Evolutionary conservation across 768 basidiomycete species (phyloP), one percentile per base, ranked within the genome.

Genomic region (Lactifluus echinatus): DNA sequence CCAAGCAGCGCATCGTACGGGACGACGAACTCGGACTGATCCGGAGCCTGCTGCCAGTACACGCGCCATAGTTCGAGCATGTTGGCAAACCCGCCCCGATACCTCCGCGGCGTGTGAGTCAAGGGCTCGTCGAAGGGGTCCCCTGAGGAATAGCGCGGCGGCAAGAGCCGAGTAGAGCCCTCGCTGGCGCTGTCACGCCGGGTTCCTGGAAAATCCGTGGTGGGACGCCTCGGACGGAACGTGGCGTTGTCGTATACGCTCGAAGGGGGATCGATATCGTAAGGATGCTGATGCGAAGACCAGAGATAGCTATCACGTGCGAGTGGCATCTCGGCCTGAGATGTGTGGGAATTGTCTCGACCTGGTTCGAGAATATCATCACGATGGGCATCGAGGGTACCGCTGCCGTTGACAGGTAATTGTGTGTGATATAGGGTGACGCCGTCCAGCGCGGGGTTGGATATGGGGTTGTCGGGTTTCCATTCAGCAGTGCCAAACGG

Each of bases 251-350:
- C 55, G 59, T 80, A 78, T 3, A 72, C 74, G 54, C 70, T 68
- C 37, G 70, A 66, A 2, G 84, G 85, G 2, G 81, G 74, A 17
- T 70, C 71, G 40, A 87, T 83, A 45, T 83, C 80, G 60, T 83
- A 77, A 10, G 83, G 82, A 59, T 85, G 82, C 48, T 75, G 71
- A 69, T 81, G 79, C 3, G 82, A 81, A 17, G 81, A 78, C 44
- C 82, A 66, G 0, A 79, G 74, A 55, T 73, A 79, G 65, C 70
- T 75, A 58, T 62, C 50, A 55, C 62, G 51, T 57, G 63, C 14
- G 62, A 62, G 26, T 26, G 60, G 34, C 21, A 17, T 15, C 49
- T 57, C 49, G n/a, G 11, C 21, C 31, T n/a, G 42, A 33, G 52
- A 53, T 34, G 10, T 42, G 17, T 47, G 50, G 50, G 37, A 39